These are phyloP conservation scores for Aegilops tauschii DNA, from an alignment of 176 grass and related monocot species.

Conservation along the genomic window DNA sequence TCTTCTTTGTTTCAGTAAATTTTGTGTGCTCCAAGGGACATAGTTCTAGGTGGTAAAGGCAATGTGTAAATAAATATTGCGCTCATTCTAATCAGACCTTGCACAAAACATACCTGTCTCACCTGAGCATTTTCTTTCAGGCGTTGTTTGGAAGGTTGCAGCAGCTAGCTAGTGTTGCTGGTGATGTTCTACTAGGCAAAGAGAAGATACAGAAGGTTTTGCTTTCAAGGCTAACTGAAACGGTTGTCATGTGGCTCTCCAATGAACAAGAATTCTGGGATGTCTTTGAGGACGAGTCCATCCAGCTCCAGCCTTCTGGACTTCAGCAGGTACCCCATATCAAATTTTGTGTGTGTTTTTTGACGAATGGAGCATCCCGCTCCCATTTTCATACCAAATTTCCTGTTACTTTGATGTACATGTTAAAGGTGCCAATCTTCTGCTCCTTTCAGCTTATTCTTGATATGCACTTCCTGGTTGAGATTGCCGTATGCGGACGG, in stretches of 20 bases:
- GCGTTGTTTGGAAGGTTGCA: constrained; percentile 90
- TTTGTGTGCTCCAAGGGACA: neutral
- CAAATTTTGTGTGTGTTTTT: neutral
- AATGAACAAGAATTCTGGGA: constrained; percentile 95
- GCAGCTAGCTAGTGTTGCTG: constrained; percentile 77
- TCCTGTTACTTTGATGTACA: neutral
- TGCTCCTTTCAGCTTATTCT: constrained; percentile 71
- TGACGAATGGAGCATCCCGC: neutral
- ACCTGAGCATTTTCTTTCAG: constrained; percentile 45
- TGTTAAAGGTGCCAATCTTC: neutral
- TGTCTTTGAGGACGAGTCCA: constrained; percentile 63
- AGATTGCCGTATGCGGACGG: constrained; percentile 88
- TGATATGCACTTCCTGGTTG: constrained; percentile 96
- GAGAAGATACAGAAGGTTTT: constrained; percentile 91
- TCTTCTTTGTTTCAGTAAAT: neutral
- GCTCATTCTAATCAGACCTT: neutral
- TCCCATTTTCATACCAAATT: neutral
- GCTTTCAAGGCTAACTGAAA: constrained; percentile 88
- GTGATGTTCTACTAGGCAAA: constrained; percentile 84
- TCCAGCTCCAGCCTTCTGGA: constrained; percentile 66
- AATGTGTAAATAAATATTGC: constrained; percentile 2
- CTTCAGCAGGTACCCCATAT: constrained; percentile 68
- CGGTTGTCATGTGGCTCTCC: constrained; percentile 91
- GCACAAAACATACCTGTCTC: constrained; percentile 10
- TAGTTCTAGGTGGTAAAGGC: neutral